Evolutionary conservation across 306 rosid genomes (phyloP).

Genomic region (Gleditsia sinensis): DNA sequence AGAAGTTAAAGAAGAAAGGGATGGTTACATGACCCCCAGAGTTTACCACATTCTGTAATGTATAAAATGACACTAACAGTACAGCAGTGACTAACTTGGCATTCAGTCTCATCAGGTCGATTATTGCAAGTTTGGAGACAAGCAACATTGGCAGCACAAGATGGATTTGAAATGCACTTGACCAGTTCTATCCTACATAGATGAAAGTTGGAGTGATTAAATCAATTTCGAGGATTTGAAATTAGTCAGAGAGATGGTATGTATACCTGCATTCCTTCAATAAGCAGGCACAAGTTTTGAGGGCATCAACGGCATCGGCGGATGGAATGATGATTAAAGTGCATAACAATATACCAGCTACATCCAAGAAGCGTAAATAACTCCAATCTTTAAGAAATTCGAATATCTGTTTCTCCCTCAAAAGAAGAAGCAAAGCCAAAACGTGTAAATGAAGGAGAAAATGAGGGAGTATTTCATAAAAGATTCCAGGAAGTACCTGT

Average conservation of each 20-base stretch:
- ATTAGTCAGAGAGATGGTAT: neutral
- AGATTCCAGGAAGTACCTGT: constrained; percentile 46
- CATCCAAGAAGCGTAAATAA: constrained; percentile 43
- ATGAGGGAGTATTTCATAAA: neutral
- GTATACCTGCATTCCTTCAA: constrained; percentile 90
- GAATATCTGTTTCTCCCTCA: constrained; percentile 35
- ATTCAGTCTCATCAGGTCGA: constrained; percentile 94
- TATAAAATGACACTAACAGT: constrained; percentile 4
- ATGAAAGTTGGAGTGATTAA: neutral
- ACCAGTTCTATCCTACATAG: constrained; percentile 82
- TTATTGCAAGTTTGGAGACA: constrained; percentile 98
- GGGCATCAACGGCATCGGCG: constrained; percentile 86
- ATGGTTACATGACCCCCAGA: constrained; percentile 31
- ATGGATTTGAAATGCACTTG: constrained; percentile 79
- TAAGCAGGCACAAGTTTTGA: constrained; percentile 93
- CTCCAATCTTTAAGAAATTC: constrained; percentile 54
- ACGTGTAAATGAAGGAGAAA: neutral
- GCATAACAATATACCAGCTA: constrained; percentile 58
- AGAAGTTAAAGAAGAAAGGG: constrained; percentile 25
- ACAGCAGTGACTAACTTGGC: constrained; percentile 76
- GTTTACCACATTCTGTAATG: neutral
- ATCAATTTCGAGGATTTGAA: neutral
- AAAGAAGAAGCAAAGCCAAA: constrained; percentile 1
- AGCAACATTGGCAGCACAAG: constrained; percentile 92
- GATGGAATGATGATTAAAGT: constrained; percentile 68